Conservation (phyloP, 2,329 filamentous ascomycete species). For the Aspergillus thermomutatus region DNA sequence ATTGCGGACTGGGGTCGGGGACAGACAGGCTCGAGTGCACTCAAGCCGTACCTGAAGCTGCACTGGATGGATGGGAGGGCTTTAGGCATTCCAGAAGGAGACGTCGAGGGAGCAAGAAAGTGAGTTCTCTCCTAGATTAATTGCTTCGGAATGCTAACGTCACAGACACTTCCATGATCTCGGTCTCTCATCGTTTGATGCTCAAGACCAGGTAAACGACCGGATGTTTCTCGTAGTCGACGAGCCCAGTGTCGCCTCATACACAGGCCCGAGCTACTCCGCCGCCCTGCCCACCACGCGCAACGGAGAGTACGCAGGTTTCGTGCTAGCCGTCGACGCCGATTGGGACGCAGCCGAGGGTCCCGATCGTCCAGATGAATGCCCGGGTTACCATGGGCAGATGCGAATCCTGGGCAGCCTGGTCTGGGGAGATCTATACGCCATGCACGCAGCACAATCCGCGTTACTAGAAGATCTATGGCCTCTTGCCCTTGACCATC, state of each 20-base stretch:
- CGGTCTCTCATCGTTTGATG: background rate
- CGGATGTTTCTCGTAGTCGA: conserved; percentile 18
- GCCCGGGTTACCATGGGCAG: conserved; percentile 19
- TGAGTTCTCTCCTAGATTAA: background rate
- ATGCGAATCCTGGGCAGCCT: conserved; percentile 29
- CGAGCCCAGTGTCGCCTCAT: conserved; percentile 13
- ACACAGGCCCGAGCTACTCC: conserved; percentile 8
- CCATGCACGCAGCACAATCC: conserved; percentile 13
- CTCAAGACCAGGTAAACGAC: background rate
- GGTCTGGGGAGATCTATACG: conserved; percentile 28
- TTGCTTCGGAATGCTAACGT: background rate
- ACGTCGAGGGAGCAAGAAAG: conserved; percentile 9
- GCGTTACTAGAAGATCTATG: conserved; percentile 20
- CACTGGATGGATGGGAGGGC: conserved; percentile 24
- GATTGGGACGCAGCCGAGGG: conserved; percentile 13
- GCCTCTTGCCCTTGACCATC: conserved; percentile 27
- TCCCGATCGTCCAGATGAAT: conserved; percentile 14
- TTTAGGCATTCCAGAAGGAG: conserved; percentile 15
- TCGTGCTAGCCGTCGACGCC: conserved; percentile 24
- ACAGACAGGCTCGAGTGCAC: conserved; percentile 12
- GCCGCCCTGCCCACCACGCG: conserved; percentile 5
- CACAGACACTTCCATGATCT: conserved; percentile 12
- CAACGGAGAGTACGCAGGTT: conserved; percentile 17
- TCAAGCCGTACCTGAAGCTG: conserved; percentile 22
- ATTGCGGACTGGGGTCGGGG: conserved; percentile 23